Evolutionary conservation across 2,329 filamentous ascomycete species (phyloP), one percentile per base, ranked within the genome.

Genomic region (Calonectria hongkongensis): DNA sequence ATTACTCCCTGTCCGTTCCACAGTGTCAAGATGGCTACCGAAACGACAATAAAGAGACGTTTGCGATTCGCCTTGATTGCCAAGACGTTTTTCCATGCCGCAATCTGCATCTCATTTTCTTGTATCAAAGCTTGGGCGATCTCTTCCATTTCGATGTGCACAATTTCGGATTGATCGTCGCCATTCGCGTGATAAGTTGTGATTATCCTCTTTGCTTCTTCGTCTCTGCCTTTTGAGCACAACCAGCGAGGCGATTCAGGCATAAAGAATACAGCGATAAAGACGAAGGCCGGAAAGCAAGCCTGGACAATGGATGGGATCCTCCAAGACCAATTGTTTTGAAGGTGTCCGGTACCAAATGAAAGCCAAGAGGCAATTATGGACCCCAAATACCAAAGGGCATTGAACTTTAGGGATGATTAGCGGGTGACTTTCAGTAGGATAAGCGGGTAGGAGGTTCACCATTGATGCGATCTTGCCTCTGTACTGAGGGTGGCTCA

Each of bases 261-360:
- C 10, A 63, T 51, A n/a, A 64, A 69, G 30, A 83, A 3, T 77
- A 80, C 28, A 4, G 30, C 50, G 6, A 54, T n/a, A 8, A 64
- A 2, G 10, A 66, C 50, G 9, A 70, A 18, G 1, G 51, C 8
- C 1, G 71, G 71, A 39, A 68, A 56, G n/a, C 54, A 60, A 25
- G 64, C 51, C 13, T 74, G 73, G 0, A 69, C 36, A 3, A 74
- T 58, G 21, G 67, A 71, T 36, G 73, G 73, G 21, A 68, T 73
- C 16, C 71, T 36, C 73, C 73, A 74, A 16, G 67, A 71, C 73
- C 73, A 74, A 33, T 56, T 56, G 5, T 16, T 66, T 30, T 54
- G 13, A 3, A 73, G 62, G 30, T 68, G 64, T 4, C 66, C 63
- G 2, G 71, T 73, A 1, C 71, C 73, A 25, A 70, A 74, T 12